Percentiles rank a stretch among this genome's conserved stretches.
phyloP scores from a whole-genome alignment of 2,329 filamentous ascomycete genomes.

The Calycina herbarum region DNA sequence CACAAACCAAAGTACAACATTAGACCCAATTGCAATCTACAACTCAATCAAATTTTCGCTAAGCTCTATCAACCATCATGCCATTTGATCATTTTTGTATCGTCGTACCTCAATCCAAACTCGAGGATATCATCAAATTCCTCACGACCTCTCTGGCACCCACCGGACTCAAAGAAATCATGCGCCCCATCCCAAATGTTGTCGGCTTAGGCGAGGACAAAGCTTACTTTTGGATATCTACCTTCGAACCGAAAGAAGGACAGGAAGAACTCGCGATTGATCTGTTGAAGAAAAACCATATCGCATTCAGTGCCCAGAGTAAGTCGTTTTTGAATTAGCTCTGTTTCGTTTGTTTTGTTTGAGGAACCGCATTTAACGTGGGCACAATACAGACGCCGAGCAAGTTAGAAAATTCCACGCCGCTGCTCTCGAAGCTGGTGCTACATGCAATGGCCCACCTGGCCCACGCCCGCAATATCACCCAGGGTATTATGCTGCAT shows the following conservation, averaged over 20 bases:
- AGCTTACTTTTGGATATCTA: slow-evolving; percentile 22
- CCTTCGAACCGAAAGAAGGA: background rate
- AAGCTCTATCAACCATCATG: slow-evolving; percentile 12
- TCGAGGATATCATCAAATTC: slow-evolving; percentile 21
- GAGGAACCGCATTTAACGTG: background rate
- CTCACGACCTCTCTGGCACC: slow-evolving; percentile 20
- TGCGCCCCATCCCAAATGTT: slow-evolving; percentile 17
- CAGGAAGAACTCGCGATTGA: background rate
- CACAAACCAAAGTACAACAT: background rate
- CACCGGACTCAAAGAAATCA: slow-evolving; percentile 21
- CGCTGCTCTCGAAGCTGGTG: slow-evolving; percentile 23
- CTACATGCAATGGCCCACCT: slow-evolving; percentile 22
- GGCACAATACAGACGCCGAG: slow-evolving; percentile 15
- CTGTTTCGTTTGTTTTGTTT: no score
- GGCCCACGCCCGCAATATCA: slow-evolving; percentile 20
- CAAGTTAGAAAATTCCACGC: slow-evolving; percentile 23
- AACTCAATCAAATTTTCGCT: background rate
- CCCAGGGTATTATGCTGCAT: slow-evolving; percentile 24
- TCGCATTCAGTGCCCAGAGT: slow-evolving; percentile 25
- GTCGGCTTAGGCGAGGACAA: slow-evolving; percentile 21
- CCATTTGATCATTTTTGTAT: slow-evolving; percentile 21
- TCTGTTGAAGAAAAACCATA: slow-evolving; percentile 16
- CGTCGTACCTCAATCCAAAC: slow-evolving; percentile 18
- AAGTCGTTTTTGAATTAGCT: background rate
- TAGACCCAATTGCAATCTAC: background rate